phyloP scores from a whole-genome alignment of 768 basidiomycete genomes.

The Serendipita indica region DNA sequence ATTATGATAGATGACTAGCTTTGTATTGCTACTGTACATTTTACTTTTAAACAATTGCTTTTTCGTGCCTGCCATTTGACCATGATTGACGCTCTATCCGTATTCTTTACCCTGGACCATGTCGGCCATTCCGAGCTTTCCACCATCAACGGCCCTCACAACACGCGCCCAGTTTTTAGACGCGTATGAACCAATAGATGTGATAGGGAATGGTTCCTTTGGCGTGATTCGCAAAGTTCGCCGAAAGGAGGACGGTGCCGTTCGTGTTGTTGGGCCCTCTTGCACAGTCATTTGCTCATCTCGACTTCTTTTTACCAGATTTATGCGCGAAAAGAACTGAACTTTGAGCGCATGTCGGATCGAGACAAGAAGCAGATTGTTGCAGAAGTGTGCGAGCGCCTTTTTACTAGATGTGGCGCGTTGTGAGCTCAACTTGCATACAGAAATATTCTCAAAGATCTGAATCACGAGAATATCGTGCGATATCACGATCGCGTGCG shows the following conservation, averaged over 20 bases:
- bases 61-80: too few species aligned
- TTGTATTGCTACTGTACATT: not conserved
- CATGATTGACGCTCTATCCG: too few species aligned
- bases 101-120: conserved; percentile 1
- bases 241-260: conserved; percentile 67
- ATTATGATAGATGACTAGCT: conserved; percentile 1
- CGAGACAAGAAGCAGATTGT: conserved; percentile 94
- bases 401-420: not conserved
- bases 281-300: not conserved
- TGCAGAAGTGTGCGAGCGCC: conserved; percentile 78
- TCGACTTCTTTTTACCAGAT: conserved; percentile 29
- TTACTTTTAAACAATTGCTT: too few species aligned
- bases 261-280: conserved; percentile 27
- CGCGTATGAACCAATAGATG: conserved; percentile 71
- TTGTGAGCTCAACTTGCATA: not conserved
- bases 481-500: conserved; percentile 71
- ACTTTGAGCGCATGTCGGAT: conserved; percentile 94
- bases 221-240: conserved; percentile 93
- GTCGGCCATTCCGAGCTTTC: not conserved
- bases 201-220: conserved; percentile 95
- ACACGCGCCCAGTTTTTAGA: conserved; percentile 32
- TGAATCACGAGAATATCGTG: conserved; percentile 92
- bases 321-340: conserved; percentile 87
- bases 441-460: conserved; percentile 92
- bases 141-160: not conserved